Percentiles rank a stretch among this genome's conserved stretches.
These are phyloP conservation scores for Nemania bipapillata DNA, from an alignment of 2,329 filamentous ascomycete genomes.

Conservation along the genomic window DNA sequence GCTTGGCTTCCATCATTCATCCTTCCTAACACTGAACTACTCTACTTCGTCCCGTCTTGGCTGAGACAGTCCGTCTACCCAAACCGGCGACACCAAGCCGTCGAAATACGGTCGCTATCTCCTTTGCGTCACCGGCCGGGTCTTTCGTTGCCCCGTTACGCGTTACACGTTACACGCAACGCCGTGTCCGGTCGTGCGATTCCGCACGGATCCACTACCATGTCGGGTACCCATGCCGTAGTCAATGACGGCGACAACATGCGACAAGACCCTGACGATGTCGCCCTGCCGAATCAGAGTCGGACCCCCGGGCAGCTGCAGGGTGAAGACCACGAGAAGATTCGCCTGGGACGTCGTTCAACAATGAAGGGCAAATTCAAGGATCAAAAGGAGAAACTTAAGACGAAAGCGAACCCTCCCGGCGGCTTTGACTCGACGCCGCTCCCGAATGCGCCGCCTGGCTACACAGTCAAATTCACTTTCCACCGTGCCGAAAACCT, in stretches of 20 bases:
- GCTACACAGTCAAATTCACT: slow-evolving; percentile 85
- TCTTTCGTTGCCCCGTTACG: slow-evolving; percentile 10
- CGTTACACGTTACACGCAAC: slow-evolving; percentile 14
- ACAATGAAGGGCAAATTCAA: slow-evolving; percentile 52
- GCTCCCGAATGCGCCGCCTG: slow-evolving; percentile 76
- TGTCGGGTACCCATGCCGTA: slow-evolving; percentile 32
- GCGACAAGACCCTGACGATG: slow-evolving; percentile 37
- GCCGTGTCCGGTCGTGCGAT: slow-evolving; percentile 22
- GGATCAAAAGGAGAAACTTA: slow-evolving; percentile 54
- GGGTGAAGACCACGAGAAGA: slow-evolving; percentile 28
- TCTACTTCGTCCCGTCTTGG: slow-evolving; percentile 23
- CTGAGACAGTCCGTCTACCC: slow-evolving; percentile 13
- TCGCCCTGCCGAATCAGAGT: slow-evolving; percentile 30
- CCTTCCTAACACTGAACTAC: not conserved
- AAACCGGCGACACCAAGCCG: slow-evolving; percentile 18
- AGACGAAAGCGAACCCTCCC: slow-evolving; percentile 64
- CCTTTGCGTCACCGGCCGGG: not conserved
- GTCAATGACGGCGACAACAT: slow-evolving; percentile 53
- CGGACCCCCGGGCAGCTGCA: slow-evolving; percentile 17
- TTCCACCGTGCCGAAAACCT: slow-evolving; percentile 85
- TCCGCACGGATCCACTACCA: slow-evolving; percentile 20
- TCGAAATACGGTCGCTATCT: slow-evolving; percentile 11
- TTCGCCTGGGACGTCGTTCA: slow-evolving; percentile 27
- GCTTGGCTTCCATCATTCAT: slow-evolving; percentile 41
- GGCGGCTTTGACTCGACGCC: slow-evolving; percentile 86